These are phyloP conservation scores for Arabidopsis hybrid DNA, from an alignment of 441 rosid genomes.

Conservation along the genomic window DNA sequence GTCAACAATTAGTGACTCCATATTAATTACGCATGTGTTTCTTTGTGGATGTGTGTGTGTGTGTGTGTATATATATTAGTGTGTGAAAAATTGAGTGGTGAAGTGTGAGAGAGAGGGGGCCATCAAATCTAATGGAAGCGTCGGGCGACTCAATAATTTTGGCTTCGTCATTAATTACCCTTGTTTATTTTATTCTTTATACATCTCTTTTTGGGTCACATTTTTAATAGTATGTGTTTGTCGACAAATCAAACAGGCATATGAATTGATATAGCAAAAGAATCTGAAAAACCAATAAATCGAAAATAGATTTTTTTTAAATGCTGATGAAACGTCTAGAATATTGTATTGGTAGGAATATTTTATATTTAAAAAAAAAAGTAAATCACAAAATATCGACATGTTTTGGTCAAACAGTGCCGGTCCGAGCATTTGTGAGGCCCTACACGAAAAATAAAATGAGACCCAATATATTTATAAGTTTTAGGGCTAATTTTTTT, in stretches of 20 bases:
- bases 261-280: background rate
- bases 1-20: slow-evolving; percentile 23
- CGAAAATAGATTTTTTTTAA: background rate
- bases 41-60: slow-evolving; percentile 8
- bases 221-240: background rate
- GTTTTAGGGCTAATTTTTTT: too few species aligned
- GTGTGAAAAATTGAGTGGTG: slow-evolving; percentile 14
- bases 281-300: background rate
- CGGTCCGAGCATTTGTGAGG: too few species aligned
- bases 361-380: background rate
- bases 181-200: background rate
- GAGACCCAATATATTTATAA: too few species aligned
- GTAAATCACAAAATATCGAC: background rate
- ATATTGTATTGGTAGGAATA: slow-evolving; percentile 1
- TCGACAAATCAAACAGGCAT: slow-evolving; percentile 1
- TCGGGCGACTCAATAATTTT: slow-evolving; percentile 35
- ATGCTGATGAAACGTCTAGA: background rate
- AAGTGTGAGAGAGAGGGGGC: slow-evolving; percentile 29
- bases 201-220: background rate
- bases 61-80: background rate
- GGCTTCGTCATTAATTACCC: slow-evolving; percentile 21
- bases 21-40: slow-evolving; percentile 5
- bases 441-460: too few species aligned
- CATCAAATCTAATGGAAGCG: slow-evolving; percentile 41
- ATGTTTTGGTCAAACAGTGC: too few species aligned